Evolutionary conservation across 192 early-diverging fungal genomes (phyloP).

Genomic region (Gryganskiella cystojenkinii): DNA sequence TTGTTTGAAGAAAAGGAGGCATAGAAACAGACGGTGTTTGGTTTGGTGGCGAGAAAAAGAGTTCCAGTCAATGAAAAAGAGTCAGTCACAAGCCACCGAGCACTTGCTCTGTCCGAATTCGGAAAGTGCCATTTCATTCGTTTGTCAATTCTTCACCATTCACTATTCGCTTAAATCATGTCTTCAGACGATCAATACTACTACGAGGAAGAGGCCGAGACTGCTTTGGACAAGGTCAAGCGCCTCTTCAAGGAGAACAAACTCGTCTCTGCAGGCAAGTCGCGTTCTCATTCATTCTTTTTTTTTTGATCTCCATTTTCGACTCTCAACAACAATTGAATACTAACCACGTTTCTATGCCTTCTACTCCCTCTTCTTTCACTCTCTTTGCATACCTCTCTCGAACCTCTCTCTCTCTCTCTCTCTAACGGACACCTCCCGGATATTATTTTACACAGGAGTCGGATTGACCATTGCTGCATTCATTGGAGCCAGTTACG

Average conservation of each 20-base stretch:
- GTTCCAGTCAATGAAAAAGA: too few species aligned
- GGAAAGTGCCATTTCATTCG: too few species aligned
- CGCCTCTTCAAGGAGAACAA: slow-evolving; percentile 44
- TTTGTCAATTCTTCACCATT: neutral
- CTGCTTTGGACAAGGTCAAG: slow-evolving; percentile 50
- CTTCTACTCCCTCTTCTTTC: too few species aligned
- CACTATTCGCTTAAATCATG: slow-evolving; percentile 11
- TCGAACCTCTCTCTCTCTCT: too few species aligned
- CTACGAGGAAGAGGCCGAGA: slow-evolving; percentile 48
- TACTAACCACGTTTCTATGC: neutral
- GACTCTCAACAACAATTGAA: too few species aligned
- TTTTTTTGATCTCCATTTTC: neutral
- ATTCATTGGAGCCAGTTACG: slow-evolving; percentile 48
- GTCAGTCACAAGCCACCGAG: too few species aligned
- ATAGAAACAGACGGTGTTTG: too few species aligned
- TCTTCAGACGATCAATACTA: slow-evolving; percentile 27
- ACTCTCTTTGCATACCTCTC: too few species aligned
- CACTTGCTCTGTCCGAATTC: too few species aligned
- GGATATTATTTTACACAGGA: slow-evolving; percentile 20
- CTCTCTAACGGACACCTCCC: neutral
- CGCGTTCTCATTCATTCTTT: neutral
- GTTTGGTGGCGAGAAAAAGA: too few species aligned
- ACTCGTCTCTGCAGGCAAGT: slow-evolving; percentile 42
- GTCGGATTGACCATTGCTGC: slow-evolving; percentile 51
- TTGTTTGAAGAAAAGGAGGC: too few species aligned